Evolutionary conservation across 1,139 yeast species (phyloP).

Genomic region (Spencermartinsiella ligniputridi): DNA sequence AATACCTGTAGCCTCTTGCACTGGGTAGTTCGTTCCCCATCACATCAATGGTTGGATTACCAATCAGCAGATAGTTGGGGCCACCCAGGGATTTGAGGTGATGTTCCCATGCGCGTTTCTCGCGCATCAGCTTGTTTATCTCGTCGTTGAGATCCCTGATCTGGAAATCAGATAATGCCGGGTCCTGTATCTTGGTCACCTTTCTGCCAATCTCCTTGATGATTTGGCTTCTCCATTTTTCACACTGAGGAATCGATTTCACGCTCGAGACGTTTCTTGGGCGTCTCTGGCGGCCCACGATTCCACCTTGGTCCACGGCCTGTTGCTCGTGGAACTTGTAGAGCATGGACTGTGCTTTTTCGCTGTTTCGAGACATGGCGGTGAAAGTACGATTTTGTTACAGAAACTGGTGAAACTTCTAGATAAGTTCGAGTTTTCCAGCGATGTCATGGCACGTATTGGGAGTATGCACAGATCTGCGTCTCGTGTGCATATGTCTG

Average conservation of each 20-base stretch:
- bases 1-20: slow-evolving; percentile 61
- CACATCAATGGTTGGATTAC: slow-evolving; percentile 22
- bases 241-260: slow-evolving; percentile 60
- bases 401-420: no score
- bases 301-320: slow-evolving; percentile 55
- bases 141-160: slow-evolving; percentile 73
- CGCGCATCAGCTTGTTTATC: slow-evolving; percentile 62
- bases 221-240: slow-evolving; percentile 66
- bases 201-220: slow-evolving; percentile 60
- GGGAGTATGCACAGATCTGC: no score
- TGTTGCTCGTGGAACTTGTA: slow-evolving; percentile 60
- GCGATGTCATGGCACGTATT: no score
- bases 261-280: slow-evolving; percentile 60
- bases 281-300: slow-evolving; percentile 41
- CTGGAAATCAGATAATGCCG: slow-evolving; percentile 52
- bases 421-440: no score
- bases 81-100: slow-evolving; percentile 69
- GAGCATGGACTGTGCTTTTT: slow-evolving; percentile 69
- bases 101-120: slow-evolving; percentile 73
- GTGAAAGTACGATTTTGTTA: no score
- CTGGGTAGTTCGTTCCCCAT: slow-evolving; percentile 31
- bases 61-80: slow-evolving; percentile 46
- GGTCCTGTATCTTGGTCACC: slow-evolving; percentile 62
- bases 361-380: slow-evolving; percentile 76
- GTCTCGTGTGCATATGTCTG: no score